Percentiles rank a stretch among this genome's conserved stretches.
Conservation (phyloP, 495 filamentous ascomycete species). For the Hypoxylon fragiforme region DNA sequence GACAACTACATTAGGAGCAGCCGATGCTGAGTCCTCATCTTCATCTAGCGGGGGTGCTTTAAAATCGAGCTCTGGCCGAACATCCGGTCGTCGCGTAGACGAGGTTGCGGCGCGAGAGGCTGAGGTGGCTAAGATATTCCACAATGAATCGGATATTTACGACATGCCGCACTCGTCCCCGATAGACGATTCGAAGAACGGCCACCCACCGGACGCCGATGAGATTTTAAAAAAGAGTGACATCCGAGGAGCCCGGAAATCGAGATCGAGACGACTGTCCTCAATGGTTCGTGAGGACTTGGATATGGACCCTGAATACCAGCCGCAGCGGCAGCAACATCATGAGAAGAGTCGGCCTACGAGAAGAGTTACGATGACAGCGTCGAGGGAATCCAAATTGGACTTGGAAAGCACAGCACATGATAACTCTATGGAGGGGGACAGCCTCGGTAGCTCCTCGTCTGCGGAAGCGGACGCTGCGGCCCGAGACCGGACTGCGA, state of each 20-base stretch:
- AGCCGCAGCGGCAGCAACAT: no score
- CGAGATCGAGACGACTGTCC: constrained; percentile 34
- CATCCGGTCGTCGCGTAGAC: constrained; percentile 27
- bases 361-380: constrained; percentile 48
- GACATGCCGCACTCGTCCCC: constrained; percentile 42
- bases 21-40: constrained; percentile 12
- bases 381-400: constrained; percentile 37
- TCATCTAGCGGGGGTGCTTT: background rate
- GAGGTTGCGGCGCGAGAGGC: constrained; percentile 34
- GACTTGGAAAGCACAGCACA: constrained; percentile 17
- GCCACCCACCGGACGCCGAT: background rate
- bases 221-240: constrained; percentile 16
- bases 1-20: background rate
- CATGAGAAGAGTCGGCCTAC: constrained; percentile 24
- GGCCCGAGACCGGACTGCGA: constrained; percentile 19
- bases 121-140: constrained; percentile 28
- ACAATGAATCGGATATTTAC: constrained; percentile 35
- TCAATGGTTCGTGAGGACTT: constrained; percentile 30
- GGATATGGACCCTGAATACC: constrained; percentile 13
- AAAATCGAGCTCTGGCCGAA: constrained; percentile 12
- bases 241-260: constrained; percentile 21
- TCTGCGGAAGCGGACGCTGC: constrained; percentile 10
- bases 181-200: constrained; percentile 10
- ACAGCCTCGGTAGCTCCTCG: constrained; percentile 24
- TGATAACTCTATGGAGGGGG: constrained; percentile 27